These are phyloP conservation scores for Capsicum rhomboideum DNA, from an alignment of 257 asterid genomes.

Conservation along the genomic window DNA sequence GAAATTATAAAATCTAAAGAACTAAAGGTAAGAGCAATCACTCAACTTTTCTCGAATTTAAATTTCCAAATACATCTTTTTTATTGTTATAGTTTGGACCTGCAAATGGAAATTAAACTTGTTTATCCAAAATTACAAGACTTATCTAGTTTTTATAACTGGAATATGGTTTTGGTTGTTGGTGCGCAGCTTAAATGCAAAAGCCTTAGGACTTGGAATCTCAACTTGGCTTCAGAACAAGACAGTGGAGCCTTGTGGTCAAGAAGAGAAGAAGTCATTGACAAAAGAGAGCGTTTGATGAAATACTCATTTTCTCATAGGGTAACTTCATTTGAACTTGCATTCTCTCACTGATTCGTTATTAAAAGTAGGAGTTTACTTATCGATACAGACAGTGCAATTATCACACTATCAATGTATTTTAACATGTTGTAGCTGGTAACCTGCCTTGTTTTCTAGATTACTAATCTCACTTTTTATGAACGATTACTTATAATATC, in stretches of 20 bases:
- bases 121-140: background rate
- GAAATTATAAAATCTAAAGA: slow-evolving; percentile 35
- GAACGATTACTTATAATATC: background rate
- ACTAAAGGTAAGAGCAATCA: slow-evolving; percentile 25
- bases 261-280: slow-evolving; percentile 48
- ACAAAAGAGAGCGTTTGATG: slow-evolving; percentile 65
- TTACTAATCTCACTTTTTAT: background rate
- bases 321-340: slow-evolving; percentile 28
- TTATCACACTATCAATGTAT: background rate
- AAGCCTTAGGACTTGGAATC: slow-evolving; percentile 48
- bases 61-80: background rate
- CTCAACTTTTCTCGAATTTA: background rate
- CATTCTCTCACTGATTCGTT: background rate
- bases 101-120: background rate
- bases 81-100: background rate
- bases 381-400: background rate
- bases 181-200: slow-evolving; percentile 35
- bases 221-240: slow-evolving; percentile 39
- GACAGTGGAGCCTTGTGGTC: slow-evolving; percentile 43
- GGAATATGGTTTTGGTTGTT: background rate
- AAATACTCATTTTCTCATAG: slow-evolving; percentile 64
- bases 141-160: background rate
- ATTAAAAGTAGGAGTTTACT: background rate
- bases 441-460: background rate
- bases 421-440: background rate